Base-by-base conservation (phyloP, 2,329 filamentous ascomycete species). In the Alternaria triticimaculans region DNA sequence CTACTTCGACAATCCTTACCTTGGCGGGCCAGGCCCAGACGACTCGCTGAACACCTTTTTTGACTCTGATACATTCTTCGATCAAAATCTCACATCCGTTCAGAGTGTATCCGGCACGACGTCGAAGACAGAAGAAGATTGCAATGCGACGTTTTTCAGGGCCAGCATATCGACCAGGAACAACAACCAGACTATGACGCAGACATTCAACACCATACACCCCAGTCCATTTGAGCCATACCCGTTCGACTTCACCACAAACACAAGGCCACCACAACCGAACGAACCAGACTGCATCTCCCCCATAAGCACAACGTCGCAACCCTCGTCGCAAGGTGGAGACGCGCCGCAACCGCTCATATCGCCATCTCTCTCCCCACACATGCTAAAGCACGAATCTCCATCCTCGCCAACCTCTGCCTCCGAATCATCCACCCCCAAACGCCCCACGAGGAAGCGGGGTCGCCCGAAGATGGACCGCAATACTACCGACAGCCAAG, bases 271-370 rank as follows among this genome's bases (percentile, higher is more conserved):
- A 45, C 49, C 62, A 28, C 61, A 67, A 59, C 43, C 64, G 43
- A 63, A 67, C 50, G 64, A 71, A 53, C 55, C 62, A 30, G 66
- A 60, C 51, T 65, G 66, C 20, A 64, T 72, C 49, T 73, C 69
- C 41, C 71, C 68, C 21, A 70, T 66, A 5, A 63, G 65, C 14
- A 48, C 63, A 10, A 64, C 66, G 33, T 79, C 77, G 23, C 72
- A 71, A 53, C 76, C 75, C 6, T 75, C 77, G 15, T 78, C 77
- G n/a, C 71, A 77, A 54, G 76, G 75, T 65, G 75, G 72, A 45
- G 75, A 78, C 51, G 71, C 60, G 57, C 61, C 72, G 14, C 68
- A 68, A 58, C 70, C 68, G 53, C 49, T 63, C 21, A 66, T 67
- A 55, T 74, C 74, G 4, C 72, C 74, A 15, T 67, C 71, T 4